These are phyloP conservation scores for Nakazawaea wyomingensis DNA, from an alignment of 805 yeast genomes.

Conservation along the genomic window DNA sequence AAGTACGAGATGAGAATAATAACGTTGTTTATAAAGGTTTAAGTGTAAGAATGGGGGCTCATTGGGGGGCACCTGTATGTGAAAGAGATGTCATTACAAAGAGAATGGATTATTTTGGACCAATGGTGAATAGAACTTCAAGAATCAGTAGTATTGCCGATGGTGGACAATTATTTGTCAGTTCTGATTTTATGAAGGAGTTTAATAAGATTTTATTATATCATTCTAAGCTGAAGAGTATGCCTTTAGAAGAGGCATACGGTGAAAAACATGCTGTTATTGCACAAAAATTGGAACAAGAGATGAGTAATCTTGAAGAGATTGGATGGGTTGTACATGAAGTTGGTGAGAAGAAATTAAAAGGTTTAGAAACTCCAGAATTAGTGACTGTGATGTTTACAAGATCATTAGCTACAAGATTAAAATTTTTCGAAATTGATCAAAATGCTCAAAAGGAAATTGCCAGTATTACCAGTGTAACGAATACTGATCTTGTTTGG, in stretches of 20 bases:
- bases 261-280: slow-evolving; percentile 33
- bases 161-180: slow-evolving; percentile 94
- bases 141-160: slow-evolving; percentile 92
- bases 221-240: slow-evolving; percentile 35
- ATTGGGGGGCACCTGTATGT: slow-evolving; percentile 97
- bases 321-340: slow-evolving; percentile 65
- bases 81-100: slow-evolving; percentile 92
- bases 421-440: slow-evolving; percentile 36
- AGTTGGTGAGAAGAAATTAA: slow-evolving; percentile 83
- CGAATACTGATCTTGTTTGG: slow-evolving; percentile 24
- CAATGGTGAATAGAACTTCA: slow-evolving; percentile 95
- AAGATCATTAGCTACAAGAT: slow-evolving; percentile 52
- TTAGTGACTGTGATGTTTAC: slow-evolving; percentile 78
- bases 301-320: slow-evolving; percentile 57
- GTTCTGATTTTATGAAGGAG: slow-evolving; percentile 76
- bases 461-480: slow-evolving; percentile 22
- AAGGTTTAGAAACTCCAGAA: slow-evolving; percentile 94
- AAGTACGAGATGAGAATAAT: slow-evolving; percentile 58
- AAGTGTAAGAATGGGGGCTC: slow-evolving; percentile 96
- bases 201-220: slow-evolving; percentile 49
- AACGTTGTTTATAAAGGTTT: slow-evolving; percentile 75
- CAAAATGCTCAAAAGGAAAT: slow-evolving; percentile 16
- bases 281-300: slow-evolving; percentile 59
- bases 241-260: slow-evolving; percentile 34
- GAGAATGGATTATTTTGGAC: slow-evolving; percentile 98